These are phyloP conservation scores for Beauveria varroae DNA, from an alignment of 2,329 filamentous ascomycete species.

Conservation along the genomic window DNA sequence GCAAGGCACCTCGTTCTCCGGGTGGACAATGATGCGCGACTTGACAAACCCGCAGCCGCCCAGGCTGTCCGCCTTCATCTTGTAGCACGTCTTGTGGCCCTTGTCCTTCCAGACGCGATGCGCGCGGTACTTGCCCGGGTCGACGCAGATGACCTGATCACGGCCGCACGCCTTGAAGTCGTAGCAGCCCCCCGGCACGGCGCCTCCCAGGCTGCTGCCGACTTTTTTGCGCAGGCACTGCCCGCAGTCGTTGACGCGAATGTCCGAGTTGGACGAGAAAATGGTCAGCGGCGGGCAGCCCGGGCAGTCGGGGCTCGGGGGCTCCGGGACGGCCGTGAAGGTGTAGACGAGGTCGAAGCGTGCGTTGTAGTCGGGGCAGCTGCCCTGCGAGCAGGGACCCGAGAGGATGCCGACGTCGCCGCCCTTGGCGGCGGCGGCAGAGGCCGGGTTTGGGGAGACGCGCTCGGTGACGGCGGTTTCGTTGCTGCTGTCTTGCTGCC, in stretches of 20 bases:
- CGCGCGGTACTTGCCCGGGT: slow-evolving; percentile 9
- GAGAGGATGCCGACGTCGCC: neutral
- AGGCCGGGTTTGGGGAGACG: neutral
- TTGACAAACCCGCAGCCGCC: slow-evolving; percentile 10
- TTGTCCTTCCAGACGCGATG: slow-evolving; percentile 14
- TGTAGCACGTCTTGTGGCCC: slow-evolving; percentile 12
- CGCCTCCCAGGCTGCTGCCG: neutral
- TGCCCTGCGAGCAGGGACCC: slow-evolving; percentile 10
- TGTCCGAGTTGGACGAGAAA: slow-evolving; percentile 6
- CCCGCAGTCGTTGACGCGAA: slow-evolving; percentile 10
- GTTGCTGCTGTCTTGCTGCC: neutral
- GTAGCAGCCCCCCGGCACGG: slow-evolving; percentile 5
- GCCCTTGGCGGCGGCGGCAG: neutral
- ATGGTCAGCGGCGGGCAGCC: slow-evolving; percentile 4
- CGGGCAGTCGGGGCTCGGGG: neutral
- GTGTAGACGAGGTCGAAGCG: slow-evolving; percentile 12
- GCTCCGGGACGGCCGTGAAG: neutral
- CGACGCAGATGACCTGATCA: slow-evolving; percentile 12
- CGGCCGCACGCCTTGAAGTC: slow-evolving; percentile 9
- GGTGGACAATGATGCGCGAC: neutral
- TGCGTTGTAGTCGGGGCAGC: slow-evolving; percentile 11
- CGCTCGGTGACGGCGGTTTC: neutral
- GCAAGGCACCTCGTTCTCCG: neutral
- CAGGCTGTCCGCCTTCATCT: neutral
- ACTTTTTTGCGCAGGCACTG: neutral